Evolutionary conservation across 108 stramenopile genomes (phyloP).

Genomic region (Stephanodiscus minutulus): DNA sequence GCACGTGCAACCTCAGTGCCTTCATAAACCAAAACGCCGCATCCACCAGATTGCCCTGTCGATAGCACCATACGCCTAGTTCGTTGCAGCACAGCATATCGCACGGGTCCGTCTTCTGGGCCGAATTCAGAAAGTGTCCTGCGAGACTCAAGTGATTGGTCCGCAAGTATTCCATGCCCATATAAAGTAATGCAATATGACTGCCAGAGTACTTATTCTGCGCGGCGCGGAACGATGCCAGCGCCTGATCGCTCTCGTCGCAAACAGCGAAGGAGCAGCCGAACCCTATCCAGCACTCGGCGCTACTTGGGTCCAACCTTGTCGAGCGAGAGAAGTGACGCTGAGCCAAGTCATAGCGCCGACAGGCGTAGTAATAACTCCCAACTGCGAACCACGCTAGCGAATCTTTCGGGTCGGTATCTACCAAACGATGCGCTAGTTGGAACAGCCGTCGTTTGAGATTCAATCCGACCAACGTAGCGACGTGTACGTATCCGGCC

Average conservation of each 20-base stretch:
- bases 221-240: constrained; percentile 93
- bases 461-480: constrained; percentile 76
- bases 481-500: constrained; percentile 70
- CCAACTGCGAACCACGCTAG: constrained; percentile 93
- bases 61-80: constrained; percentile 84
- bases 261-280: constrained; percentile 91
- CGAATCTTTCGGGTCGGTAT: constrained; percentile 81
- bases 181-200: constrained; percentile 86
- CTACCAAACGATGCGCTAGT: constrained; percentile 93
- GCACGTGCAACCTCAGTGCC: constrained; percentile 53
- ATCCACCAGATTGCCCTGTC: constrained; percentile 60
- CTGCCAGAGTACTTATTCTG: constrained; percentile 85
- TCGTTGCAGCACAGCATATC: constrained; percentile 93
- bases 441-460: constrained; percentile 88
- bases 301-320: constrained; percentile 80
- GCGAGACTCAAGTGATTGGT: constrained; percentile 94
- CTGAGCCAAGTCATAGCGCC: constrained; percentile 90
- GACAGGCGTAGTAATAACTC: constrained; percentile 89
- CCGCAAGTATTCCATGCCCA: constrained; percentile 97
- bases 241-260: constrained; percentile 96
- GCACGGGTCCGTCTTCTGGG: constrained; percentile 57
- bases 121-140: constrained; percentile 81
- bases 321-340: constrained; percentile 92
- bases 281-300: constrained; percentile 94
- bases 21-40: constrained; percentile 78